Base-by-base conservation (phyloP, 352 stramenopile genomes). In the Thalassiosira ordinaria region DNA sequence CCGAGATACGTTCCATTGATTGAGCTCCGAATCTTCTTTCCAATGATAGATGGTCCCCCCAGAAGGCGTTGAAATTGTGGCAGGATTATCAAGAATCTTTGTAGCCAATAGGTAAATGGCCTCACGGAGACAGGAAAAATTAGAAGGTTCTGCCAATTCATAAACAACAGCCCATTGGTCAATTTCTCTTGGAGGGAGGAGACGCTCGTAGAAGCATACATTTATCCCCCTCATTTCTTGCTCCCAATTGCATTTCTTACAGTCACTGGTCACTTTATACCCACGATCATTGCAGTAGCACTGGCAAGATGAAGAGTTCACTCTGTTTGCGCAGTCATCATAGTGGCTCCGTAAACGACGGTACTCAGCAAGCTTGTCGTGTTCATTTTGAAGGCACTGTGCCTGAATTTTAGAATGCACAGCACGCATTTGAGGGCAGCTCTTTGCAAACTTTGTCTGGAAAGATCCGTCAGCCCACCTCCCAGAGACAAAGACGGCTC, bases 151-250 rank as follows among this genome's bases (percentile, higher is more conserved):
- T 3, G 18, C 29, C 18, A 70, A 16, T 52, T 70, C 61, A 52
- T 70, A 70, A 4, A 70, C 29, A 26, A 70, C 61, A 39, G 61
- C 61, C 3, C 31, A 70, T 57, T 39, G 41, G 14, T 60, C 41
- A 37, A 46, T 57, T 20, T 70, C 61, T 4, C 2, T 14, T 2
- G 39, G 24, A 47, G 61, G 61, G 29, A 70, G 61, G 13, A 60
- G 39, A 5, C 46, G 18, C 16, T 70, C 61, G 26, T 70, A 70
- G 26, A 27, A 59, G 24, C n/a, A n/a, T n/a, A n/a, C n/a, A n/a
- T n/a, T n/a, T n/a, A n/a, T n/a, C n/a, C n/a, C n/a, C n/a, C n/a
- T n/a, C n/a, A n/a, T 67, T 20, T 67, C 59, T 52, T 16, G 27
- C n/a, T 33, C n/a, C 59, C 59, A 67, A 6, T 7, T 11, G 20